These are phyloP conservation scores for Thermomucor indicae-seudaticae DNA, from an alignment of 371 early-diverging fungal species.

Conservation along the genomic window DNA sequence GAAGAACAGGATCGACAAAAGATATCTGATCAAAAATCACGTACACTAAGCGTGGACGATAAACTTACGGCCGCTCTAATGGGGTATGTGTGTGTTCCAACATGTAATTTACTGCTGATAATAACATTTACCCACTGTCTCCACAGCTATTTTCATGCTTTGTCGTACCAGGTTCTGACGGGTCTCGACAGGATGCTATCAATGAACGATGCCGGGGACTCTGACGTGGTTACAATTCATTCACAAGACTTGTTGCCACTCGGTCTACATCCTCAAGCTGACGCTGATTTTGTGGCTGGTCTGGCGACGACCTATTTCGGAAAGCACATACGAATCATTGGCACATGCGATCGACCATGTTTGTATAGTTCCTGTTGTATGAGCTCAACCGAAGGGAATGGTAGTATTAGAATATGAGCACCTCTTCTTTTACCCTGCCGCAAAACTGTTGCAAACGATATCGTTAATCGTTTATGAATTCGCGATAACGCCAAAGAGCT, in stretches of 20 bases:
- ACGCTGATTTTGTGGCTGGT: constrained; percentile 35
- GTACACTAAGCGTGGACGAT: constrained; percentile 1
- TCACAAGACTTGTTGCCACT: constrained; percentile 41
- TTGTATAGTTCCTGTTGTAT: constrained; percentile 4
- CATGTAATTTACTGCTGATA: not conserved
- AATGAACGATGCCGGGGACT: constrained; percentile 16
- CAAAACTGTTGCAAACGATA: constrained; percentile 5
- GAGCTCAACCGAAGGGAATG: constrained; percentile 2
- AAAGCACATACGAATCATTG: constrained; percentile 21
- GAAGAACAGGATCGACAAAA: constrained; percentile 1
- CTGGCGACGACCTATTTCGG: constrained; percentile 41
- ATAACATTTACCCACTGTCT: not conserved
- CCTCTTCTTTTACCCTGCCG: too few species aligned
- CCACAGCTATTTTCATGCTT: constrained; percentile 45
- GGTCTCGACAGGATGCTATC: constrained; percentile 26
- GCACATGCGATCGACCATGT: constrained; percentile 8
- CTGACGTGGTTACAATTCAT: constrained; percentile 14
- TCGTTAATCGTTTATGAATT: not conserved
- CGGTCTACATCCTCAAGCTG: constrained; percentile 40
- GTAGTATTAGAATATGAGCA: too few species aligned
- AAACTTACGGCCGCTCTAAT: constrained; percentile 10
- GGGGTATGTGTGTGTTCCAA: constrained; percentile 5
- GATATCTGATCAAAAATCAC: not conserved
- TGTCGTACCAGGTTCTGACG: constrained; percentile 26
- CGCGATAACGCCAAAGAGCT: constrained; percentile 5